Conservation (phyloP, 345 rosid species). For the Stellera chamaejasme region DNA sequence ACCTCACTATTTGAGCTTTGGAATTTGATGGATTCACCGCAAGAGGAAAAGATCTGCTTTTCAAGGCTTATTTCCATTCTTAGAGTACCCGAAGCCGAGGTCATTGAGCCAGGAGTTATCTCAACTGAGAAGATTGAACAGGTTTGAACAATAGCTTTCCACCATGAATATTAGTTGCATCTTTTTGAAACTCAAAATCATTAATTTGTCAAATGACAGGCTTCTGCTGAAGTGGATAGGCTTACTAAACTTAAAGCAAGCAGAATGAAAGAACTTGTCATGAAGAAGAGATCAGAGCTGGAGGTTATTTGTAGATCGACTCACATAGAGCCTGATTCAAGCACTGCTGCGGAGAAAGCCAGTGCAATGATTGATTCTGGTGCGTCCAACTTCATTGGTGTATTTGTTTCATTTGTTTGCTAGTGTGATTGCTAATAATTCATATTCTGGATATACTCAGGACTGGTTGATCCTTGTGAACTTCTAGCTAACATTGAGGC, state of each 20-base stretch:
- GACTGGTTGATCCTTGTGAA: constrained; percentile 89
- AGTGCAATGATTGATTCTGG: constrained; percentile 92
- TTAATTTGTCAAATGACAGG: constrained; percentile 33
- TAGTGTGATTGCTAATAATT: constrained; percentile 1
- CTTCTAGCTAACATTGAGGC: constrained; percentile 74
- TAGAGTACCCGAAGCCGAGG: constrained; percentile 53
- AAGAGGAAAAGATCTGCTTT: constrained; percentile 50
- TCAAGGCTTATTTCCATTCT: constrained; percentile 45
- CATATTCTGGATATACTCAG: constrained; percentile 29
- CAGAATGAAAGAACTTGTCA: constrained; percentile 93
- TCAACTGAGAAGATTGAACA: constrained; percentile 65
- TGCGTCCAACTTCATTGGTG: constrained; percentile 14
- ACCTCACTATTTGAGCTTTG: constrained; percentile 62
- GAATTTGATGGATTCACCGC: constrained; percentile 90
- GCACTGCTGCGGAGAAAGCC: constrained; percentile 88
- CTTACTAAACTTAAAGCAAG: constrained; percentile 73
- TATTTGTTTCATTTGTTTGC: background rate
- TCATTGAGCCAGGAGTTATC: constrained; percentile 58
- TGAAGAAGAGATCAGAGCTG: constrained; percentile 79
- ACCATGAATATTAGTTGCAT: background rate
- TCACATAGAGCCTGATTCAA: constrained; percentile 80
- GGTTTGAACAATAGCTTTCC: constrained; percentile 26
- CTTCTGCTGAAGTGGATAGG: constrained; percentile 76
- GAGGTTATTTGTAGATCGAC: constrained; percentile 65
- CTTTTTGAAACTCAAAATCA: background rate